These are phyloP conservation scores for Mycocentrospora acerina DNA, from an alignment of 2,329 filamentous ascomycete species.

Conservation along the genomic window DNA sequence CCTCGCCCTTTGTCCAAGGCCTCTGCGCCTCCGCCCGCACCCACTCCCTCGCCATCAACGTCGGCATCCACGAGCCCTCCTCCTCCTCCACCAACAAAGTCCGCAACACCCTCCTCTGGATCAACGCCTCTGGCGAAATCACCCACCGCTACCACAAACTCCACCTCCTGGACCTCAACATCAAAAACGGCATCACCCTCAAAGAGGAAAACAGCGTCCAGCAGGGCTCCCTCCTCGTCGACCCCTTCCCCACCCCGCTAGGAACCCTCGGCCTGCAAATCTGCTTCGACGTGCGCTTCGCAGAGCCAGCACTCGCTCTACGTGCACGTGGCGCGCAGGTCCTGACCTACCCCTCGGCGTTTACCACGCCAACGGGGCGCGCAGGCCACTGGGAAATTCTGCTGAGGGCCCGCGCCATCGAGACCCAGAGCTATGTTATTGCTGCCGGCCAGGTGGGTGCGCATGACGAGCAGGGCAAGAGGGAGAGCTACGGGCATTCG, in stretches of 20 bases:
- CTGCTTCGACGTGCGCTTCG: constrained; percentile 88
- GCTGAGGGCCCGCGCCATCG: constrained; percentile 78
- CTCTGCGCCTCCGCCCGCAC: constrained; percentile 67
- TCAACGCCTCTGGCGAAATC: constrained; percentile 61
- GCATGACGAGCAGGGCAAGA: constrained; percentile 65
- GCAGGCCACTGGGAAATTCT: constrained; percentile 80
- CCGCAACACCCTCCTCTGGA: constrained; percentile 68
- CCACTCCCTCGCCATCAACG: constrained; percentile 71
- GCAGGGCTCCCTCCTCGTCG: constrained; percentile 52
- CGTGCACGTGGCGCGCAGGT: constrained; percentile 69
- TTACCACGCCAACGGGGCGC: constrained; percentile 80
- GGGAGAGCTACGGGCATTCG: constrained; percentile 81
- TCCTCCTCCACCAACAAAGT: constrained; percentile 49
- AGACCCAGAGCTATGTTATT: constrained; percentile 84
- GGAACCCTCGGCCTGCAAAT: constrained; percentile 79
- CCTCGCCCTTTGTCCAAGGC: constrained; percentile 74
- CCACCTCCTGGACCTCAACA: constrained; percentile 79
- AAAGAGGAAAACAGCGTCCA: constrained; percentile 70
- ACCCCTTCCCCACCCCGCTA: constrained; percentile 71
- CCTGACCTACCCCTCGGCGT: constrained; percentile 85
- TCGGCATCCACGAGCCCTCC: constrained; percentile 70
- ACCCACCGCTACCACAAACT: constrained; percentile 78
- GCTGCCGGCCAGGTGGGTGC: constrained; percentile 77
- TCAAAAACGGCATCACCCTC: constrained; percentile 58
- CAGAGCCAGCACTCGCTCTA: constrained; percentile 71